Conservation (phyloP, 192 early-diverging fungal genomes). For the Linnemannia exigua region DNA sequence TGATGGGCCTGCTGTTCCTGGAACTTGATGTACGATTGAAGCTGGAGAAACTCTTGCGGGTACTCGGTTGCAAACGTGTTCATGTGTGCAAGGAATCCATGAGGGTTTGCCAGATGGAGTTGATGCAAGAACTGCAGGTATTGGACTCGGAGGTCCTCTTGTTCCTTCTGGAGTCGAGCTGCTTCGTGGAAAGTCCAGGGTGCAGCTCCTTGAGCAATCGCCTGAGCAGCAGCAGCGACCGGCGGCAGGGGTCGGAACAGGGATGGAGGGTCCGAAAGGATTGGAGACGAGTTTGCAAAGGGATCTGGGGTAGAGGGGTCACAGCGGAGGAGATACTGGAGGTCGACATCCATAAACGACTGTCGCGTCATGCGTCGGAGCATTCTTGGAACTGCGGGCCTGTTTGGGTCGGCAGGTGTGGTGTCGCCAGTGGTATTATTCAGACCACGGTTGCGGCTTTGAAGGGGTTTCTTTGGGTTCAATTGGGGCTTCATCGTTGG, state of each 20-base stretch:
- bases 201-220: constrained; percentile 42
- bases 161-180: constrained; percentile 45
- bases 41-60: constrained; percentile 48
- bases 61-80: constrained; percentile 46
- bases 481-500: constrained; percentile 44
- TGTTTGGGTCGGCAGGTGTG: background rate
- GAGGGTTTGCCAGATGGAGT: constrained; percentile 36
- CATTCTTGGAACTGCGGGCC: constrained; percentile 30
- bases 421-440: background rate
- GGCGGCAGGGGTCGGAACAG: constrained; percentile 46
- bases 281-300: constrained; percentile 47
- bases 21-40: constrained; percentile 46
- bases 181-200: constrained; percentile 51
- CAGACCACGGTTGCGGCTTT: constrained; percentile 30
- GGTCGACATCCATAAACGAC: constrained; percentile 56
- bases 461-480: constrained; percentile 34
- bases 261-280: constrained; percentile 47
- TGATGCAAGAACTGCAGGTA: constrained; percentile 50
- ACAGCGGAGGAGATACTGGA: constrained; percentile 39
- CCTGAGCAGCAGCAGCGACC: constrained; percentile 49
- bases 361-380: constrained; percentile 41
- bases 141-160: constrained; percentile 46
- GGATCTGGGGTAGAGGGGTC: constrained; percentile 49
- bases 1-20: constrained; percentile 34
- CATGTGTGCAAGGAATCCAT: constrained; percentile 49